phyloP scores from a whole-genome alignment of 768 basidiomycete species.

The Lactarius sanguifluus region DNA sequence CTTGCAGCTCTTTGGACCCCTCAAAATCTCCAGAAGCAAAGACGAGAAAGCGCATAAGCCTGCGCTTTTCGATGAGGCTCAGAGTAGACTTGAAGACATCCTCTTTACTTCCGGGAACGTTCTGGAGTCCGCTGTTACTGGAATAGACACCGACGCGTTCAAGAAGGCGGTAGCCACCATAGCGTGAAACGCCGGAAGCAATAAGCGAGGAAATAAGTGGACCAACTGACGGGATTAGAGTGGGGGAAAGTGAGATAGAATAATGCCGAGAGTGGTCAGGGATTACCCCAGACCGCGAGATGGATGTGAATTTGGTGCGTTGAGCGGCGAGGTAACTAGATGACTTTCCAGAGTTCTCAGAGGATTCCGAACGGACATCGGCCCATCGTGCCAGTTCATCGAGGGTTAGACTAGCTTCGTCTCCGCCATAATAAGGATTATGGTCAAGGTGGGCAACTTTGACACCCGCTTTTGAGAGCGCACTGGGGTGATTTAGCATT shows the following conservation, averaged over 20 bases:
- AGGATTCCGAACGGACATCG: slow-evolving; percentile 37
- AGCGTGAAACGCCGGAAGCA: slow-evolving; percentile 80
- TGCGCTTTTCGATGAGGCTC: slow-evolving; percentile 78
- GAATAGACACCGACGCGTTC: slow-evolving; percentile 66
- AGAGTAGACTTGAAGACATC: slow-evolving; percentile 89
- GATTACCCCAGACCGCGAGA: slow-evolving; percentile 45
- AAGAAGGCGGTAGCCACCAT: slow-evolving; percentile 87
- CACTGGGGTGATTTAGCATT: slow-evolving; percentile 46
- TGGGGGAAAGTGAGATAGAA: slow-evolving; percentile 81
- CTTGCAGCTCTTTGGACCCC: slow-evolving; percentile 53
- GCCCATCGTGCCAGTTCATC: slow-evolving; percentile 79
- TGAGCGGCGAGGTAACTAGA: slow-evolving; percentile 34
- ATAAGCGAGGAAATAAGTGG: slow-evolving; percentile 77
- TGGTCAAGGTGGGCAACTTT: slow-evolving; percentile 86
- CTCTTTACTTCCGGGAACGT: slow-evolving; percentile 88
- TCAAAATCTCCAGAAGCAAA: slow-evolving; percentile 81
- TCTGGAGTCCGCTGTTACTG: slow-evolving; percentile 43
- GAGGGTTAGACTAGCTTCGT: slow-evolving; percentile 77
- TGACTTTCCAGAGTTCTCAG: slow-evolving; percentile 16
- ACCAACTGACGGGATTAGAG: slow-evolving; percentile 77
- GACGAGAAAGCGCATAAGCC: slow-evolving; percentile 88
- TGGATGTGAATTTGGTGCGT: slow-evolving; percentile 41
- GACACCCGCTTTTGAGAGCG: slow-evolving; percentile 85
- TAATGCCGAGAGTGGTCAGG: slow-evolving; percentile 69
- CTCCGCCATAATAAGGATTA: slow-evolving; percentile 81